Conservation (phyloP, 2,329 filamentous ascomycete genomes). For the Gnomoniopsis sp. region DNA sequence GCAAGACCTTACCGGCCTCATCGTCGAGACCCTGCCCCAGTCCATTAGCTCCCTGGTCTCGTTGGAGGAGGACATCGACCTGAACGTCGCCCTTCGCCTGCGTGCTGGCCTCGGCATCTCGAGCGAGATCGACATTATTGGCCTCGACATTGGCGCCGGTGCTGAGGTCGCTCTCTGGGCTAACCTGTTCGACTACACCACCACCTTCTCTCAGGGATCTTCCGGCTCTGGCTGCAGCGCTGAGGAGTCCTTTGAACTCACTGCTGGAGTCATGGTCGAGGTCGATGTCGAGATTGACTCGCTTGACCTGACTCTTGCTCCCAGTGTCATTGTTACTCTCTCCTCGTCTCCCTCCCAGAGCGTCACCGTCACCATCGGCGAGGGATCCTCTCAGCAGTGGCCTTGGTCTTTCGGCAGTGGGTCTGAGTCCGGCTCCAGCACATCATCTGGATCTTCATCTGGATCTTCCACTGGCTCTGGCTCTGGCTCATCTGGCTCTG, state of each 20-base stretch:
- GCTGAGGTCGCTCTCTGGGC: conserved; percentile 27
- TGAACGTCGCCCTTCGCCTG: conserved; percentile 26
- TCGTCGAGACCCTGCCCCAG: conserved; percentile 23
- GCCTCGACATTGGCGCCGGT: conserved; percentile 24
- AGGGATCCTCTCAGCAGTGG: conserved; percentile 11
- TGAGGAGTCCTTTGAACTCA: conserved; percentile 23
- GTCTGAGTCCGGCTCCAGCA: background rate
- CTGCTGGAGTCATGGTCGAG: conserved; percentile 24
- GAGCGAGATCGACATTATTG: conserved; percentile 23
- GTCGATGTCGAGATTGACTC: conserved; percentile 23
- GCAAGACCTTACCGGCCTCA: conserved; percentile 23
- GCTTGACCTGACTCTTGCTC: conserved; percentile 25
- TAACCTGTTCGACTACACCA: conserved; percentile 30
- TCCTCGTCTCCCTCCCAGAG: conserved; percentile 19
- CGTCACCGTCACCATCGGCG: conserved; percentile 20
- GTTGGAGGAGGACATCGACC: conserved; percentile 22
- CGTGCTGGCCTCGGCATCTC: conserved; percentile 24
- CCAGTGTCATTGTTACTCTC: conserved; percentile 26
- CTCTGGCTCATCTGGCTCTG: background rate
- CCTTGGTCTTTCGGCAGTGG: conserved; percentile 1
- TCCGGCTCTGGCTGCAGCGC: conserved; percentile 18
- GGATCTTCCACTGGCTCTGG: background rate
- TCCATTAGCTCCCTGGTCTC: conserved; percentile 23
- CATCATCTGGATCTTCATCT: background rate
- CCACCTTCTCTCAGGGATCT: conserved; percentile 19